phyloP scores from a whole-genome alignment of 1,284 basidiomycete species.

The Rhodotorula sp. region DNA sequence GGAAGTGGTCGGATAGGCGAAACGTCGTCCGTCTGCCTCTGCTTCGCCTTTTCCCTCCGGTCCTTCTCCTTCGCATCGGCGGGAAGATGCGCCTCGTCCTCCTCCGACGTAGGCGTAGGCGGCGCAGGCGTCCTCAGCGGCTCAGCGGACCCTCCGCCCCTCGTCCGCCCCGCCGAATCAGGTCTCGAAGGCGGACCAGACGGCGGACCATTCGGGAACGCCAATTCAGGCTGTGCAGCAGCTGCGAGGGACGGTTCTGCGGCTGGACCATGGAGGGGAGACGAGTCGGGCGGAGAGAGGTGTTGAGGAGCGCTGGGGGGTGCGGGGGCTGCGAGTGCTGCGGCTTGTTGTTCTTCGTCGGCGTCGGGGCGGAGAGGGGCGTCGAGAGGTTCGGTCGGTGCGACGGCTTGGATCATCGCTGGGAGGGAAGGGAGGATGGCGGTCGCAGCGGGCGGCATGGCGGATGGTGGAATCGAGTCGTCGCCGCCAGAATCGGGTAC shows the following conservation, averaged over 20 bases:
- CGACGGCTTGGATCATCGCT: slow-evolving; percentile 13
- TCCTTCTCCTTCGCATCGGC: too few relatives aligned
- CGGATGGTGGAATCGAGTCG: slow-evolving; percentile 13
- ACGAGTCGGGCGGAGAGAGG: slow-evolving; percentile 4
- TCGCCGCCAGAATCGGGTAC: not conserved
- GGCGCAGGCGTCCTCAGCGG: too few relatives aligned
- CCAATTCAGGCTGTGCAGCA: slow-evolving; percentile 13
- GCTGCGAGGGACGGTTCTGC: slow-evolving; percentile 9
- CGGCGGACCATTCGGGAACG: slow-evolving; percentile 3
- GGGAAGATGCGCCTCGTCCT: too few relatives aligned
- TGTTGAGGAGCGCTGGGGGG: slow-evolving; percentile 9
- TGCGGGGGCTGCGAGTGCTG: slow-evolving; percentile 1
- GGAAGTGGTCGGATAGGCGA: not conserved
- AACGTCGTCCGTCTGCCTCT: not conserved
- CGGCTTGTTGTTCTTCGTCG: slow-evolving; percentile 5
- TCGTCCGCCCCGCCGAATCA: not conserved
- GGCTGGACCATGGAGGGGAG: not conserved
- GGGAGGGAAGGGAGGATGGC: slow-evolving; percentile 13
- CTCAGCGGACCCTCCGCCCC: not conserved
- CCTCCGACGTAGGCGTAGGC: too few relatives aligned
- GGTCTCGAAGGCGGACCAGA: slow-evolving; percentile 2
- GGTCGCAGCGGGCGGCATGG: slow-evolving; percentile 25
- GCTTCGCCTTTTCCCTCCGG: too few relatives aligned
- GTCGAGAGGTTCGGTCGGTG: slow-evolving; percentile 1
- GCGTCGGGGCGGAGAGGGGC: not conserved